Conservation (phyloP, 495 filamentous ascomycete species). For the Pyrenula aspistea region DNA sequence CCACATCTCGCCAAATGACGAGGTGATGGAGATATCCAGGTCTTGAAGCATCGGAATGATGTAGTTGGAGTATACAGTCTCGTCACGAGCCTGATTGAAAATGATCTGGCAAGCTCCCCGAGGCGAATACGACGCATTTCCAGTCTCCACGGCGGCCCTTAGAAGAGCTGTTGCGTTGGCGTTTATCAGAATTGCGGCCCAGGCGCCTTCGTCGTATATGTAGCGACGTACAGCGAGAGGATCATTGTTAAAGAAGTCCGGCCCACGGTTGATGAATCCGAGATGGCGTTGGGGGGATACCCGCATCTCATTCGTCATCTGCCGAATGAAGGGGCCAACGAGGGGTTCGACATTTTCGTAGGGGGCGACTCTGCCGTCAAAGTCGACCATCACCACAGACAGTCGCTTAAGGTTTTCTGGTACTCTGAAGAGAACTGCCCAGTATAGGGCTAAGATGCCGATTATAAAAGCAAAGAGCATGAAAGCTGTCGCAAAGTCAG, state of each 20-base stretch:
- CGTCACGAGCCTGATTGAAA: constrained; percentile 45
- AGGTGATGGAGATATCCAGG: constrained; percentile 30
- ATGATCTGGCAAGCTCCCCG: constrained; percentile 48
- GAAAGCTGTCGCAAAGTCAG: constrained; percentile 22
- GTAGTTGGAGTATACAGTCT: constrained; percentile 39
- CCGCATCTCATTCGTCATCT: constrained; percentile 24
- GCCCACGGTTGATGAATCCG: constrained; percentile 36
- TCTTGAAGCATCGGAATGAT: constrained; percentile 35
- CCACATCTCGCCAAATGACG: constrained; percentile 41
- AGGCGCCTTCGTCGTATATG: constrained; percentile 50
- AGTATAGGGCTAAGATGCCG: constrained; percentile 44
- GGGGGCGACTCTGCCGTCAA: constrained; percentile 44
- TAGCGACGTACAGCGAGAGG: constrained; percentile 45
- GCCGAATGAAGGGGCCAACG: constrained; percentile 42
- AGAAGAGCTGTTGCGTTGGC: constrained; percentile 52
- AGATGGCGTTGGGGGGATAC: constrained; percentile 20
- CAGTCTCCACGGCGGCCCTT: constrained; percentile 38
- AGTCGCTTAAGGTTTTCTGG: constrained; percentile 34
- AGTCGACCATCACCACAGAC: constrained; percentile 52
- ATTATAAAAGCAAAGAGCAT: constrained; percentile 43
- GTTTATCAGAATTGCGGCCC: constrained; percentile 54
- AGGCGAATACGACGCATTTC: constrained; percentile 53
- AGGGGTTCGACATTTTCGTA: constrained; percentile 33
- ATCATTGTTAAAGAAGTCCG: constrained; percentile 44
- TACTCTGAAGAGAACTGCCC: constrained; percentile 42